phyloP scores from a whole-genome alignment of 108 stramenopile species.

The Seminavis robusta region DNA sequence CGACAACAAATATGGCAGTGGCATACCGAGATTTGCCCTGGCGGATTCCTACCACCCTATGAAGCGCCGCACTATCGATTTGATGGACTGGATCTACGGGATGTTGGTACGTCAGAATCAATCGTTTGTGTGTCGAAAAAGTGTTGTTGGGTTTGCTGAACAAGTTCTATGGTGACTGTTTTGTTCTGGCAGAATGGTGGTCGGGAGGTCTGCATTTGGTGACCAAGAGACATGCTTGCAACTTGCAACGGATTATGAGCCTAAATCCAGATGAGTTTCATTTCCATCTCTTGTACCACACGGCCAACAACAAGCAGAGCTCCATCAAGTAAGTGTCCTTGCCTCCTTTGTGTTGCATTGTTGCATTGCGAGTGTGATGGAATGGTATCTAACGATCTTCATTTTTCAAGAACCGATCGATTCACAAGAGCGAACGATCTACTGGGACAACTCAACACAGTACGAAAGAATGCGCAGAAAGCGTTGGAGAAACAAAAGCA shows the following conservation, averaged over 20 bases:
- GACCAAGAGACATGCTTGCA: conserved; percentile 52
- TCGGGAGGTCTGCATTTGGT: conserved; percentile 57
- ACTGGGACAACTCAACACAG: conserved; percentile 73
- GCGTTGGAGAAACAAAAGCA: too few species aligned
- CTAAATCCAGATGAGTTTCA: conserved; percentile 71
- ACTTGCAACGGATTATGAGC: conserved; percentile 72
- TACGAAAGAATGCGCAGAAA: conserved; percentile 50
- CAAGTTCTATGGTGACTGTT: conserved; percentile 28
- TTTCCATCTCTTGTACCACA: conserved; percentile 71
- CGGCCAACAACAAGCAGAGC: conserved; percentile 86
- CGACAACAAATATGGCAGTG: conserved; percentile 60
- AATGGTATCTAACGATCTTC: too few species aligned
- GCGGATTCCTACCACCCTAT: conserved; percentile 82
- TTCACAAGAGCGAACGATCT: conserved; percentile 58
- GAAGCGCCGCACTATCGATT: conserved; percentile 57
- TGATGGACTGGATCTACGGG: conserved; percentile 33
- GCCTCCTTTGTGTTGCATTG: too few species aligned
- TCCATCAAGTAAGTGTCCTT: too few species aligned
- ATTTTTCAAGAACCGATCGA: conserved; percentile 18
- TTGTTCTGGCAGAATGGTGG: conserved; percentile 50
- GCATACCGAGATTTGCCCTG: conserved; percentile 76
- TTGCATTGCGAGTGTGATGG: too few species aligned
- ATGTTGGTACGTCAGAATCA: neutral
- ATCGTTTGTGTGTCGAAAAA: neutral
- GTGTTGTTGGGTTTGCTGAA: conserved; percentile 16